These are phyloP conservation scores for Nannochloropsis gaditana DNA, from an alignment of 108 stramenopile species.

Conservation along the genomic window DNA sequence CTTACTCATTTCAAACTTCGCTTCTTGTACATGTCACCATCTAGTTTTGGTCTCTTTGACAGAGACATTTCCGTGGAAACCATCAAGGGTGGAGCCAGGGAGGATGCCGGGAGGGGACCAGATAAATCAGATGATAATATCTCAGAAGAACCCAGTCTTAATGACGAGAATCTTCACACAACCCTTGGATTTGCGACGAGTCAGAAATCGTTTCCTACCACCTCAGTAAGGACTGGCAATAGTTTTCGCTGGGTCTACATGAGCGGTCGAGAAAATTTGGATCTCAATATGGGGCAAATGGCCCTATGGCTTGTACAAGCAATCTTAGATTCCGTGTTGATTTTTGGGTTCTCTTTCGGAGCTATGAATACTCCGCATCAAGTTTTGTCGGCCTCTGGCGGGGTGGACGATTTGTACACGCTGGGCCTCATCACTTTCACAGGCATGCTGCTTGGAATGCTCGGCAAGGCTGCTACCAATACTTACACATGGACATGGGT, in stretches of 20 bases:
- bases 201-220: not conserved
- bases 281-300: slow-evolving; percentile 24
- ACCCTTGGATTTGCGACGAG: too few species aligned
- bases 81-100: not conserved
- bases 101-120: not conserved
- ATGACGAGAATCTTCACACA: too few species aligned
- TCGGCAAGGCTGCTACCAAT: not conserved
- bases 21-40: not conserved
- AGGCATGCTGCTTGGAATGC: slow-evolving; percentile 15
- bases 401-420: not conserved
- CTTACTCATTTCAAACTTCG: not conserved
- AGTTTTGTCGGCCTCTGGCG: not conserved
- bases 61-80: slow-evolving; percentile 23
- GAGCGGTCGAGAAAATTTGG: slow-evolving; percentile 33
- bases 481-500: slow-evolving; percentile 21
- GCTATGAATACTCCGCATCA: not conserved
- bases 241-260: slow-evolving; percentile 24
- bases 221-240: not conserved
- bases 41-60: slow-evolving; percentile 34
- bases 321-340: not conserved
- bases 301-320: not conserved
- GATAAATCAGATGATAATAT: too few species aligned
- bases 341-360: not conserved
- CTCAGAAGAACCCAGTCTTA: too few species aligned
- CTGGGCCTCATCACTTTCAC: not conserved